Percentiles rank a stretch among this genome's conserved stretches.
These are phyloP conservation scores for Furcasterigmium sp. DNA, from an alignment of 2,329 filamentous ascomycete species.

Conservation along the genomic window DNA sequence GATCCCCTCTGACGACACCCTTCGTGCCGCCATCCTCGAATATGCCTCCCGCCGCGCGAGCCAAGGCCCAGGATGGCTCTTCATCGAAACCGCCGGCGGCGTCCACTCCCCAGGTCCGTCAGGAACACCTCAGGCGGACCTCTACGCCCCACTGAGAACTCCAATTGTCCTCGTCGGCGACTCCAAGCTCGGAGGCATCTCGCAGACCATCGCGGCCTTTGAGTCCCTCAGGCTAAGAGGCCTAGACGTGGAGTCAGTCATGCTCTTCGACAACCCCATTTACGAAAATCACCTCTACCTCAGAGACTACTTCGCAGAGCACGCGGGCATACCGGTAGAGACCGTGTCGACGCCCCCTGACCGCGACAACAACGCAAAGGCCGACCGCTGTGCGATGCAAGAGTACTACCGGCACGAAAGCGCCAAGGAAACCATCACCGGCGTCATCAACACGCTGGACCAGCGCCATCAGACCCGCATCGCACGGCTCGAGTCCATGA, in stretches of 20 bases:
- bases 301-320: conserved; percentile 57
- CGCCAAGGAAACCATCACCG: conserved; percentile 28
- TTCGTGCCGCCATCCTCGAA: conserved; percentile 43
- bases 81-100: conserved; percentile 79
- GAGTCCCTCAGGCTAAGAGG: conserved; percentile 74
- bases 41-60: conserved; percentile 37
- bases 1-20: conserved; percentile 42
- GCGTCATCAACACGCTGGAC: conserved; percentile 46
- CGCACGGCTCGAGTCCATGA: conserved; percentile 54
- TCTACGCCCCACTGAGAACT: conserved; percentile 69
- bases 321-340: conserved; percentile 51
- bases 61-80: conserved; percentile 47
- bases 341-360: conserved; percentile 56
- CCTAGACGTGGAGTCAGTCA: conserved; percentile 66
- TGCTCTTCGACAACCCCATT: conserved; percentile 61
- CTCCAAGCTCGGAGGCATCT: conserved; percentile 71
- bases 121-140: conserved; percentile 70
- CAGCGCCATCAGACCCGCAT: conserved; percentile 51
- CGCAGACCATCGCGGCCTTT: conserved; percentile 72
- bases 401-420: conserved; percentile 56
- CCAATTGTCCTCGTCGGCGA: conserved; percentile 74
- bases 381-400: no score
- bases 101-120: conserved; percentile 76
- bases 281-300: conserved; percentile 69
- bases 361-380: conserved; percentile 51